Base-by-base conservation (phyloP, 441 rosid species). In the Isatis lusitanica region DNA sequence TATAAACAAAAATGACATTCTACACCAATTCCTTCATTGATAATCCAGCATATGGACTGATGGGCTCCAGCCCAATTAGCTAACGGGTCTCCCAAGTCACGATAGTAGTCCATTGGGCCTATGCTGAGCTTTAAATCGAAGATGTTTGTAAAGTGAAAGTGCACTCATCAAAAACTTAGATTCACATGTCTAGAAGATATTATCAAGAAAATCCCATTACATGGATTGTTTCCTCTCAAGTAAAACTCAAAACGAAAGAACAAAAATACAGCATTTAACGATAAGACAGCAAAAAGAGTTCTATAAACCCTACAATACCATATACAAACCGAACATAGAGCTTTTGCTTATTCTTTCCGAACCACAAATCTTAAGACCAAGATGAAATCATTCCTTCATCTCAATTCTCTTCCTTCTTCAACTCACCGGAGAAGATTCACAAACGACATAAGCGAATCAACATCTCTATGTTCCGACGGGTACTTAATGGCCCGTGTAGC, bases 391-490 rank as follows among this genome's bases (percentile, higher is more conserved):
- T 33, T 71, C 33, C 63, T 77, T 71, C 80, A 72, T 77, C 74
- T 77, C 74, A 42, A 39, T 61, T 13, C 28, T 71, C 71, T 42
- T 44, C 46, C 13, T 36, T 44, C 73, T 21, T 44, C 59, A 55
- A 57, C 24, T 84, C 82, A 85, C 42, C 84, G 66, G 7, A 86
- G 79, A 40, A 84, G 86, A 24, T 81, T 84, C 73, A 76, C 85
- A 65, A 86, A 86, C 26, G 86, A 70, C 79, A 66, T 74, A 51
- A 82, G 76, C 18, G 87, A 84, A 62, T 74, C 86, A 0, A 79
- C 87, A 53, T 84, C 87, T 66, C 90, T 82, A 70, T 79, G 80
- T 68, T 84, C 85, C 0, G 86, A 83, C 0, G 87, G 90, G 73
- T 84, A 86, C 82, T 83, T 84, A 47, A 84, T 80, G 1, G 79